Evolutionary conservation across 768 basidiomycete genomes (phyloP).

Genomic region (Boletus pseudo-olivaceus): DNA sequence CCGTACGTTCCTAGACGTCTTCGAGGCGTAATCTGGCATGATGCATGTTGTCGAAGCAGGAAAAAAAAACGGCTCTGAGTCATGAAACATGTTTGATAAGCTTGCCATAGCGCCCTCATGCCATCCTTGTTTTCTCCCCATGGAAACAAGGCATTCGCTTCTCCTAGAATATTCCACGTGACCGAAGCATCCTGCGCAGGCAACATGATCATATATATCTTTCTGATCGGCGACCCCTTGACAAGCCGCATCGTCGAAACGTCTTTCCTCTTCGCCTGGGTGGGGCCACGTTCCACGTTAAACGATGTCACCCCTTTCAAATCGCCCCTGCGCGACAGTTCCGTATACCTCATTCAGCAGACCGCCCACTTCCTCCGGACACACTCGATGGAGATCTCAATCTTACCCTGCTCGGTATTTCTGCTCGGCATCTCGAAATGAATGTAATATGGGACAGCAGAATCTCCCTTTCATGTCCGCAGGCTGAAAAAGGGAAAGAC

Average conservation of each 20-base stretch:
- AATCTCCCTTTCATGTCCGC: background rate
- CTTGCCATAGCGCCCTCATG: background rate
- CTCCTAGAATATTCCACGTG: background rate
- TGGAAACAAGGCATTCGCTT: background rate
- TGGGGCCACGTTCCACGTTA: background rate
- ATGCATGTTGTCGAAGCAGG: background rate
- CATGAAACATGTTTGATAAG: constrained; percentile 1
- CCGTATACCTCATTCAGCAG: too few relatives aligned
- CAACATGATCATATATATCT: too few relatives aligned
- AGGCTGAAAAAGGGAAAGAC: background rate
- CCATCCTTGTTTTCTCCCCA: background rate
- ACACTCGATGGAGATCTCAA: background rate
- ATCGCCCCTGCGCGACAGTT: too few relatives aligned
- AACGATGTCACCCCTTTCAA: background rate
- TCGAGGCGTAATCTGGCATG: background rate
- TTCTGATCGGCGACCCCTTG: background rate
- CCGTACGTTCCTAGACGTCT: background rate
- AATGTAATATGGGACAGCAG: background rate
- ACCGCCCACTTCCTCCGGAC: too few relatives aligned
- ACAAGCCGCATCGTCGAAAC: background rate
- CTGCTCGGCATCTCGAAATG: background rate
- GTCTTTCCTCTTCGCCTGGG: background rate
- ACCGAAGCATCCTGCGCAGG: background rate
- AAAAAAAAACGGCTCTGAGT: background rate
- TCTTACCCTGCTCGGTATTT: background rate